phyloP scores from a whole-genome alignment of 371 early-diverging fungal genomes.

The Nosema muscidifuracis region DNA sequence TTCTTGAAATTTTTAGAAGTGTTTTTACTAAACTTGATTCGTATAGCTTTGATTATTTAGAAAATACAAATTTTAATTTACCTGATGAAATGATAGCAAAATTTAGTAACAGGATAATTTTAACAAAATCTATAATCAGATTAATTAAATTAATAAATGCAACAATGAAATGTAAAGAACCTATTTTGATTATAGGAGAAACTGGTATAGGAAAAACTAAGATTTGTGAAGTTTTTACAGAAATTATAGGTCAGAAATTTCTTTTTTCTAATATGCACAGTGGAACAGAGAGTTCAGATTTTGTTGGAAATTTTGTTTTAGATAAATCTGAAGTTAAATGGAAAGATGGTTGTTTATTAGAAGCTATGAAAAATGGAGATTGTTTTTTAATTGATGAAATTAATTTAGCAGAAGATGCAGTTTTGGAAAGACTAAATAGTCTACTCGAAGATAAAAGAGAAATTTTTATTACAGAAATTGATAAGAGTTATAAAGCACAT shows the following conservation, averaged over 20 bases:
- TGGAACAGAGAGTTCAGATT: slow-evolving; percentile 87
- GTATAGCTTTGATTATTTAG: background rate
- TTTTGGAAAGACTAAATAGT: slow-evolving; percentile 91
- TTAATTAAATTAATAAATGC: slow-evolving; percentile 76
- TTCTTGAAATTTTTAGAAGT: slow-evolving; percentile 12
- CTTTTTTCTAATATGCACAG: slow-evolving; percentile 91
- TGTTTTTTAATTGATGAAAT: slow-evolving; percentile 96
- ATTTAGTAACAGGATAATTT: slow-evolving; percentile 9
- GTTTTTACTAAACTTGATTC: background rate
- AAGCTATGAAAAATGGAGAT: slow-evolving; percentile 82
- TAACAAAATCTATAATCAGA: slow-evolving; percentile 65
- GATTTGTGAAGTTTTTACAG: slow-evolving; percentile 80
- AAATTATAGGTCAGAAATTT: slow-evolving; percentile 66
- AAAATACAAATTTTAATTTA: background rate
- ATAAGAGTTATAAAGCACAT: slow-evolving; percentile 68
- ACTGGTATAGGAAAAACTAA: slow-evolving; percentile 99
- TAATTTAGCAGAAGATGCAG: slow-evolving; percentile 94
- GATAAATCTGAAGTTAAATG: slow-evolving; percentile 66
- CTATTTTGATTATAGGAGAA: slow-evolving; percentile 90
- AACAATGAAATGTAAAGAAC: slow-evolving; percentile 76
- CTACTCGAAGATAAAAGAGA: slow-evolving; percentile 83
- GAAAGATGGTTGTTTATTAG: slow-evolving; percentile 74
- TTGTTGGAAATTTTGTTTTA: slow-evolving; percentile 70
- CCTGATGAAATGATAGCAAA: background rate
- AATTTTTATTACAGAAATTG: slow-evolving; percentile 84